A percentile compares a stretch with the other conserved stretches of the same genome.
These are phyloP conservation scores for Brassica juncea DNA, from an alignment of 345 rosid genomes.

Conservation along the genomic window DNA sequence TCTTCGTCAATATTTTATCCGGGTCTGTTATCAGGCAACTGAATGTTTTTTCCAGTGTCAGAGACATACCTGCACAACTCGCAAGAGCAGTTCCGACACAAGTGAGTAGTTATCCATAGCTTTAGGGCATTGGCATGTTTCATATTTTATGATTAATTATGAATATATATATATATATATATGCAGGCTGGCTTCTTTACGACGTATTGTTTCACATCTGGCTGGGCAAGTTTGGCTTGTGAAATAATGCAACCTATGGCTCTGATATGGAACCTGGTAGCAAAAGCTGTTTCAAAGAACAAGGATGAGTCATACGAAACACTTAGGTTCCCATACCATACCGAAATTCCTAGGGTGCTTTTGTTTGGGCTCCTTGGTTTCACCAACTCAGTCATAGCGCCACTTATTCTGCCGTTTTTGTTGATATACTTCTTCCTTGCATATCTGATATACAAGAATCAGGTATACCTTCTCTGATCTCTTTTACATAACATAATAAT, in stretches of 20 bases:
- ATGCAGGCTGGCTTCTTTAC: slow-evolving; percentile 90
- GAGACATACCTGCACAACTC: slow-evolving; percentile 65
- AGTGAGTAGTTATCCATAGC: slow-evolving; percentile 46
- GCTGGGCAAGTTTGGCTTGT: slow-evolving; percentile 81
- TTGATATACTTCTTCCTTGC: slow-evolving; percentile 72
- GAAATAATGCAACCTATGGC: slow-evolving; percentile 73
- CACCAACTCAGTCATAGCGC: slow-evolving; percentile 79
- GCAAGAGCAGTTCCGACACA: slow-evolving; percentile 82
- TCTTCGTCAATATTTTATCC: slow-evolving; percentile 82
- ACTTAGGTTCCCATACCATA: slow-evolving; percentile 73
- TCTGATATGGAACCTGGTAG: slow-evolving; percentile 54
- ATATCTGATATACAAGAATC: slow-evolving; percentile 73
- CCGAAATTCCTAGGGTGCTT: slow-evolving; percentile 80
- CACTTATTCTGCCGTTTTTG: slow-evolving; percentile 76
- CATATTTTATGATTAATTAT: slow-evolving; percentile 13
- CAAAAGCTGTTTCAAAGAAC: slow-evolving; percentile 47
- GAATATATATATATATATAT: not conserved
- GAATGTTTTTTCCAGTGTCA: slow-evolving; percentile 59
- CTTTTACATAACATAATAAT: not conserved
- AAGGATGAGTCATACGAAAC: slow-evolving; percentile 48
- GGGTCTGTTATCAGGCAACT: slow-evolving; percentile 71
- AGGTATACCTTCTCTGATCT: slow-evolving; percentile 47
- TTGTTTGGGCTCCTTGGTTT: slow-evolving; percentile 86
- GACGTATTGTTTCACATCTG: slow-evolving; percentile 84
- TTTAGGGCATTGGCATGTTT: not conserved